Conservation (phyloP, 352 stramenopile species). For the Globisporangium parvum region DNA sequence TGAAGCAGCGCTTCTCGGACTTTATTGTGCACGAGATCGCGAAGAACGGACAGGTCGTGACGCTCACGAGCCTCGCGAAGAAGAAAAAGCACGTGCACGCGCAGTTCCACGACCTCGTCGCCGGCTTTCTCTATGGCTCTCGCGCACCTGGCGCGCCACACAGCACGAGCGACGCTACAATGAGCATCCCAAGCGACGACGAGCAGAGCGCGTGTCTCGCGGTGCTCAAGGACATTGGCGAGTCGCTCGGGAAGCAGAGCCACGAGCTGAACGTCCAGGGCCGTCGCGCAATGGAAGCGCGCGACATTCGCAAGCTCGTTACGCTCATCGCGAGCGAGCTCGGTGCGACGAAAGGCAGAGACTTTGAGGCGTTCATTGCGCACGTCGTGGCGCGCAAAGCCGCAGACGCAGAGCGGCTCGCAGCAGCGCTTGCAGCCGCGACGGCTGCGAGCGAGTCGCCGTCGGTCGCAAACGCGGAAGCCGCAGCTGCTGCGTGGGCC, state of each 20-base stretch:
- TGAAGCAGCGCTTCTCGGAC: slow-evolving; percentile 83
- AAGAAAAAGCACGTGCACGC: slow-evolving; percentile 28
- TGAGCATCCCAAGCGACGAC: not conserved
- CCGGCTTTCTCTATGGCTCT: slow-evolving; percentile 22
- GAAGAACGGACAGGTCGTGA: slow-evolving; percentile 19
- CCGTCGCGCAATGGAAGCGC: slow-evolving; percentile 29
- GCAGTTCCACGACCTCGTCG: slow-evolving; percentile 33
- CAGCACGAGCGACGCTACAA: not conserved
- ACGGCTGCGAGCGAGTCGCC: not conserved
- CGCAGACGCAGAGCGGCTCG: slow-evolving; percentile 15
- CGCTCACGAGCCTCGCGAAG: slow-evolving; percentile 27
- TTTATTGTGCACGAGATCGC: slow-evolving; percentile 80
- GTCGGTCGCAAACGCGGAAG: not conserved
- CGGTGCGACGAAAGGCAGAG: slow-evolving; percentile 55
- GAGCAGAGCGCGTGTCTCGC: slow-evolving; percentile 8
- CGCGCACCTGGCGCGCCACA: not conserved
- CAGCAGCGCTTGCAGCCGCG: slow-evolving; percentile 1
- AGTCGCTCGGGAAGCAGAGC: slow-evolving; percentile 9
- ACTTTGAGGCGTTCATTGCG: slow-evolving; percentile 70
- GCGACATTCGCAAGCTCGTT: slow-evolving; percentile 48
- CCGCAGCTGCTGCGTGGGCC: not conserved
- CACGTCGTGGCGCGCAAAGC: slow-evolving; percentile 42
- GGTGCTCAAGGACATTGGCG: slow-evolving; percentile 17
- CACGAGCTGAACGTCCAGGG: slow-evolving; percentile 15
- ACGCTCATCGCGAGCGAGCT: slow-evolving; percentile 46